Evolutionary conservation across 2,329 filamentous ascomycete genomes (phyloP).

Genomic region (Fusarium nygamai): DNA sequence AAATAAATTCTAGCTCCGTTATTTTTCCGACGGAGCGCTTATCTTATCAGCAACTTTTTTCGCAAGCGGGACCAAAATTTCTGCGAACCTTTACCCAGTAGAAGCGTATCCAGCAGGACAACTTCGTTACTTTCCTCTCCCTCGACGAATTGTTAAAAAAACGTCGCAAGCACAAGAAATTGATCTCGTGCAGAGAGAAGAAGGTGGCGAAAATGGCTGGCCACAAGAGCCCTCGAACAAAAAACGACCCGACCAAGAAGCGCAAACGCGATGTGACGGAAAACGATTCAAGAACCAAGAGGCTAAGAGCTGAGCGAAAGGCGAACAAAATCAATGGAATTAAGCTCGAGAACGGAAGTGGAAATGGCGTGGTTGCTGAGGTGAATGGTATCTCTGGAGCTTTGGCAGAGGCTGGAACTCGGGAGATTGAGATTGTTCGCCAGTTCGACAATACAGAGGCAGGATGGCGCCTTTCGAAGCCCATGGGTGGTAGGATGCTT

Average conservation of each 20-base stretch:
- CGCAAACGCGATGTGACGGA: slow-evolving; percentile 59
- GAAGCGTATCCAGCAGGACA: slow-evolving; percentile 11
- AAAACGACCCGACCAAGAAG: slow-evolving; percentile 55
- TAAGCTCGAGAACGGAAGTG: slow-evolving; percentile 17
- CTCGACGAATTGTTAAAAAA: slow-evolving; percentile 27
- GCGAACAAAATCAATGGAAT: slow-evolving; percentile 43
- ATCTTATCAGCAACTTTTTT: slow-evolving; percentile 53
- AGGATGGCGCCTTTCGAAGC: slow-evolving; percentile 69
- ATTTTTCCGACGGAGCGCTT: slow-evolving; percentile 47
- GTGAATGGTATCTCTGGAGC: slow-evolving; percentile 29
- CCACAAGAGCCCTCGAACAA: slow-evolving; percentile 45
- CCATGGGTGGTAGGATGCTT: slow-evolving; percentile 72
- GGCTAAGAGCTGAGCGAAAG: slow-evolving; percentile 50
- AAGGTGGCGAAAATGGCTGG: slow-evolving; percentile 48
- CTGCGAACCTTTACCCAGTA: slow-evolving; percentile 39
- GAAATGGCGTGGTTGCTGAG: slow-evolving; percentile 23
- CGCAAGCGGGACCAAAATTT: slow-evolving; percentile 54
- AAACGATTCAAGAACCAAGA: slow-evolving; percentile 53
- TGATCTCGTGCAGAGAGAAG: slow-evolving; percentile 4
- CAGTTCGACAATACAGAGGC: slow-evolving; percentile 46
- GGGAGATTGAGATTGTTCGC: slow-evolving; percentile 40
- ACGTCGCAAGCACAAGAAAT: slow-evolving; percentile 31
- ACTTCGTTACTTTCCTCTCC: slow-evolving; percentile 30
- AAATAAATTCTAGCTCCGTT: slow-evolving; percentile 45
- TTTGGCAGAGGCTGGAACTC: slow-evolving; percentile 24